Evolutionary conservation across 257 asterid genomes (phyloP).

Genomic region (Mentha longifolia): DNA sequence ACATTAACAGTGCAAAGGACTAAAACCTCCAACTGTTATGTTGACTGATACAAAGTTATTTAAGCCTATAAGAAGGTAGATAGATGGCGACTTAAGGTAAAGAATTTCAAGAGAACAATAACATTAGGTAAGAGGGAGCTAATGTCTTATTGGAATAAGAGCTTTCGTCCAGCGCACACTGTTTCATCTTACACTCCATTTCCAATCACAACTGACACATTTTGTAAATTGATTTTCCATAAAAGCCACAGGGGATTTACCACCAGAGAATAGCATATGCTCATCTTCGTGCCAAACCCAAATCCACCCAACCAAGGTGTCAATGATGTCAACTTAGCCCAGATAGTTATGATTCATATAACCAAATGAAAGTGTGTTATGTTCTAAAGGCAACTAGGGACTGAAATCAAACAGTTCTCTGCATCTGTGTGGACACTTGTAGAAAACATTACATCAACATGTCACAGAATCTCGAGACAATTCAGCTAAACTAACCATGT

Average conservation of each 20-base stretch:
- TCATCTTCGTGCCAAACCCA: conserved; percentile 1
- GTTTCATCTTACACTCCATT: background rate
- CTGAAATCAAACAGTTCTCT: background rate
- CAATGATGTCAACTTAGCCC: background rate
- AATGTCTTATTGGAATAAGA: background rate
- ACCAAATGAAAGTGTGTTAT: background rate
- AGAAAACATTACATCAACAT: background rate
- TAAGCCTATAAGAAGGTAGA: background rate
- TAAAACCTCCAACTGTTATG: too few species aligned
- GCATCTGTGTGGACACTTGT: background rate
- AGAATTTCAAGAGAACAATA: background rate
- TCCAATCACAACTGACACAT: background rate
- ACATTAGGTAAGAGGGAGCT: background rate
- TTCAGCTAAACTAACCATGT: background rate
- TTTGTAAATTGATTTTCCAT: background rate
- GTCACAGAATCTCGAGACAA: background rate
- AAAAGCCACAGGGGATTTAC: background rate
- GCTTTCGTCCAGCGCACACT: background rate
- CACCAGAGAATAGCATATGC: background rate
- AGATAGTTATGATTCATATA: background rate
- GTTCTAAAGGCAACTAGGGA: background rate
- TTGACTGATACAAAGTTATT: background rate
- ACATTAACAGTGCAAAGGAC: too few species aligned
- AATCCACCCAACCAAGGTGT: background rate
- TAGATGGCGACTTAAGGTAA: background rate